Evolutionary conservation across 2,329 filamentous ascomycete genomes (phyloP).

Genomic region (Aaosphaeria arxii): DNA sequence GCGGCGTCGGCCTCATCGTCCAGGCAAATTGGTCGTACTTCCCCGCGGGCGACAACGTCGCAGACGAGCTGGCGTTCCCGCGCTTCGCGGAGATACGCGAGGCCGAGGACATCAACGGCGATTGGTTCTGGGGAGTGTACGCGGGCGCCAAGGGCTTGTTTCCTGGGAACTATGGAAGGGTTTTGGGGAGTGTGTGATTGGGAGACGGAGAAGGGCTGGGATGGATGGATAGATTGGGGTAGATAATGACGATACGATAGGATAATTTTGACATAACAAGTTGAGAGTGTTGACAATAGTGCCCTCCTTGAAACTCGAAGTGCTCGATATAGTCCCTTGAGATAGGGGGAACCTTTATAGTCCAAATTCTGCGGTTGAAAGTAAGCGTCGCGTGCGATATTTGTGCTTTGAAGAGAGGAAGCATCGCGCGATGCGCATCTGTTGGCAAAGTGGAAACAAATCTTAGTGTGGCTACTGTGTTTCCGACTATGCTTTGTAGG

Average conservation of each 20-base stretch:
- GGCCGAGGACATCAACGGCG: slow-evolving; percentile 81
- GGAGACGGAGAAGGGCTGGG: neutral
- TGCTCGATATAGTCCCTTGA: too few relatives aligned
- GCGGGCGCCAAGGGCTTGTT: slow-evolving; percentile 78
- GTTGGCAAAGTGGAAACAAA: too few relatives aligned
- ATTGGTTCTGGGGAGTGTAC: slow-evolving; percentile 88
- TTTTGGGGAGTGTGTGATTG: slow-evolving; percentile 25
- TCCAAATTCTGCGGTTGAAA: too few relatives aligned
- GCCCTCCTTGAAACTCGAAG: too few relatives aligned
- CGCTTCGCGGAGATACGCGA: slow-evolving; percentile 79
- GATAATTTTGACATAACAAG: too few relatives aligned
- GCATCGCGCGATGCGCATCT: too few relatives aligned
- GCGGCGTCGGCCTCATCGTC: slow-evolving; percentile 64
- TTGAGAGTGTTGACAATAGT: too few relatives aligned
- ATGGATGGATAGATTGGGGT: neutral
- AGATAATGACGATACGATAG: neutral
- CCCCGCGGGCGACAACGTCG: slow-evolving; percentile 54
- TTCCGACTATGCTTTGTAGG: too few relatives aligned
- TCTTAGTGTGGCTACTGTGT: too few relatives aligned
- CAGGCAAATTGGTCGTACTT: slow-evolving; percentile 76
- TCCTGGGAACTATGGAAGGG: slow-evolving; percentile 70
- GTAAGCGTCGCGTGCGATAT: too few relatives aligned
- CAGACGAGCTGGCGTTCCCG: slow-evolving; percentile 81
- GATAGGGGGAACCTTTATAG: too few relatives aligned
- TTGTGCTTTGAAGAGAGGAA: too few relatives aligned